These are phyloP conservation scores for Colletotrichum gigasporum DNA, from an alignment of 2,329 filamentous ascomycete species.

Conservation along the genomic window DNA sequence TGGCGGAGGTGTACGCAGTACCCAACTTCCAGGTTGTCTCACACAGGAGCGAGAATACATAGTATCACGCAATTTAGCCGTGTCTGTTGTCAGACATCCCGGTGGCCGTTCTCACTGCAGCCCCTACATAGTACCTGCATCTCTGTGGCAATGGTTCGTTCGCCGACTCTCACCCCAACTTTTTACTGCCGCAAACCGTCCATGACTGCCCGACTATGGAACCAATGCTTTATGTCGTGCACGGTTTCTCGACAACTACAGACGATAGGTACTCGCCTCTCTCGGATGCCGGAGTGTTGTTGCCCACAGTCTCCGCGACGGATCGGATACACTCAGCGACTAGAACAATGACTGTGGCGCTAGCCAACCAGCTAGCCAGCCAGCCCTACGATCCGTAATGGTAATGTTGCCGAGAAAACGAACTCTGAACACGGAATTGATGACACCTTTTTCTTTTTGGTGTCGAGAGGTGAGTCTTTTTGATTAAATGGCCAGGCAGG, in stretches of 20 bases:
- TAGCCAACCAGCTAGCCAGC: too few species aligned
- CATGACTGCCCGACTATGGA: not conserved
- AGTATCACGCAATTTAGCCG: too few species aligned
- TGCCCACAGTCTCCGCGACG: too few species aligned
- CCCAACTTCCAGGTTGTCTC: too few species aligned
- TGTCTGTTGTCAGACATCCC: not conserved
- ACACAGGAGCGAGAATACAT: too few species aligned
- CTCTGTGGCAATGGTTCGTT: slow-evolving; percentile 1
- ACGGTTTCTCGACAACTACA: slow-evolving; percentile 2
- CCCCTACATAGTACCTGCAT: too few species aligned
- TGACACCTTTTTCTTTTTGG: slow-evolving; percentile 5
- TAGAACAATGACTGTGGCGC: not conserved
- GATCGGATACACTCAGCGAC: too few species aligned
- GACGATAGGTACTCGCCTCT: too few species aligned
- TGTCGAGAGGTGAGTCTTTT: not conserved
- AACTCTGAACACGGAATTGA: not conserved
- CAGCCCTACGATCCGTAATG: too few species aligned
- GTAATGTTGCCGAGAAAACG: not conserved
- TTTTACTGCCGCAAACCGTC: not conserved
- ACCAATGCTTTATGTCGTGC: not conserved
- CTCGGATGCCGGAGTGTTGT: too few species aligned
- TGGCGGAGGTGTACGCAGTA: too few species aligned
- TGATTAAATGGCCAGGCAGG: not conserved
- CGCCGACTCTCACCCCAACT: slow-evolving; percentile 5
- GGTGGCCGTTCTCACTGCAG: too few species aligned